These are phyloP conservation scores for Fusarium sp. DNA, from an alignment of 2,329 filamentous ascomycete genomes.

Conservation along the genomic window DNA sequence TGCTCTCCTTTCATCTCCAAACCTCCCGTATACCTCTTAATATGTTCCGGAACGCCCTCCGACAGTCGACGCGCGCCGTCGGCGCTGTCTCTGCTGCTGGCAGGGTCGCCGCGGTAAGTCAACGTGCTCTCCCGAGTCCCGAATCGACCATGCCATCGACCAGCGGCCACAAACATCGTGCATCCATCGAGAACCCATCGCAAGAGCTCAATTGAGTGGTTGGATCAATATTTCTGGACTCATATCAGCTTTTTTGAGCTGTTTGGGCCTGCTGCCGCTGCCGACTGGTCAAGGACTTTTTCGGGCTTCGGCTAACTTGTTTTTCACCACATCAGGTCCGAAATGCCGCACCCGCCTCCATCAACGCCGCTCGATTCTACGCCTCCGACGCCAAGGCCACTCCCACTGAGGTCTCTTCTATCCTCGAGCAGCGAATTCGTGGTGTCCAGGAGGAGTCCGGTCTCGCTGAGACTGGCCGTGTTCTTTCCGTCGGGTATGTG, in stretches of 20 bases:
- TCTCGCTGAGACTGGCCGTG: constrained; percentile 98
- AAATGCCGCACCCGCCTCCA: constrained; percentile 82
- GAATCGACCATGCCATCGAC: constrained; percentile 60
- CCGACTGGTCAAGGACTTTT: constrained; percentile 47
- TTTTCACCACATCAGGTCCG: constrained; percentile 76
- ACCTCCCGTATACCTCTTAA: constrained; percentile 63
- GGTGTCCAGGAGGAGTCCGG: constrained; percentile 97
- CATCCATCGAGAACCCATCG: constrained; percentile 48
- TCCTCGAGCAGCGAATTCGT: constrained; percentile 98
- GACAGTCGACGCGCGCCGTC: constrained; percentile 95
- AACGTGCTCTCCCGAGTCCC: constrained; percentile 51
- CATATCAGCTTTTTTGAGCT: constrained; percentile 52
- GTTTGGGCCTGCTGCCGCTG: constrained; percentile 45
- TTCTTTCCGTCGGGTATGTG: constrained; percentile 97
- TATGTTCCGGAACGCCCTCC: constrained; percentile 99
- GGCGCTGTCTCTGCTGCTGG: constrained; percentile 91
- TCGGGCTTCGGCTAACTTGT: constrained; percentile 67
- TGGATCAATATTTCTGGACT: constrained; percentile 26
- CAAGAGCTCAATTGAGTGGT: constrained; percentile 53
- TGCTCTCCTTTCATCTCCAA: constrained; percentile 66
- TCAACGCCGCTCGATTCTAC: constrained; percentile 85
- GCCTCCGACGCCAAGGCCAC: constrained; percentile 93
- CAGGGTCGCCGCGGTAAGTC: constrained; percentile 94
- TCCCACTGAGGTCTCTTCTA: constrained; percentile 98
- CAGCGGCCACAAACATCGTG: constrained; percentile 51